Conservation (phyloP, 495 filamentous ascomycete genomes). For the Viridothelium virens region DNA sequence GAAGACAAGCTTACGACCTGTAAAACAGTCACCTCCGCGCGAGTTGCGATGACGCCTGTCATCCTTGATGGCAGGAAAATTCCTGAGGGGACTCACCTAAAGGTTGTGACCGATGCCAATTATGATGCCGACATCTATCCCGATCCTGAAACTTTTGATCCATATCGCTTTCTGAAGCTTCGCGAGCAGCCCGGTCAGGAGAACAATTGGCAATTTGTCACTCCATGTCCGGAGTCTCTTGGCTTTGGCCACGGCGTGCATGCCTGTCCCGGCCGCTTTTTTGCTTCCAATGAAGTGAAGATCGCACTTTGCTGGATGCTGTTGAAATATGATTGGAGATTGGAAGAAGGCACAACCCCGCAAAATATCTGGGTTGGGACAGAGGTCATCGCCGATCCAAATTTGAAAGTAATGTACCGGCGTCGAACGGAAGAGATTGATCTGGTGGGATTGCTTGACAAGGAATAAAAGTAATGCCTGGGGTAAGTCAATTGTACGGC, state of each 20-base stretch:
- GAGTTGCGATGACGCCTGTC: too few relatives aligned
- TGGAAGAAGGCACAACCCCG: background rate
- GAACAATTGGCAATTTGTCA: constrained; percentile 39
- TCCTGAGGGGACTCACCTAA: constrained; percentile 23
- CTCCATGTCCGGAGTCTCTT: constrained; percentile 39
- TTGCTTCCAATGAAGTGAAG: constrained; percentile 46
- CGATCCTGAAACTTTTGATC: constrained; percentile 45
- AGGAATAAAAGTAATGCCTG: background rate
- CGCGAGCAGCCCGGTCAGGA: constrained; percentile 33
- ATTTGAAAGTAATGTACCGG: background rate
- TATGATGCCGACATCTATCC: constrained; percentile 19
- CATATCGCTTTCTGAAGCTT: constrained; percentile 45
- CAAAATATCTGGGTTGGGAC: background rate
- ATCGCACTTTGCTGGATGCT: constrained; percentile 30
- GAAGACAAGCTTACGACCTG: background rate
- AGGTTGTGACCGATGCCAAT: background rate
- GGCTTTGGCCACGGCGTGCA: constrained; percentile 46
- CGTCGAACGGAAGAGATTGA: background rate
- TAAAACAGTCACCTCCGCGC: background rate
- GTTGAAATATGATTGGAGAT: constrained; percentile 13
- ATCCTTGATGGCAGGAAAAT: constrained; percentile 27
- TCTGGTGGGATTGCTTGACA: background rate
- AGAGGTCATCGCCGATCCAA: background rate
- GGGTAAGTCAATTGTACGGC: too few relatives aligned
- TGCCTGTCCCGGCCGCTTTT: constrained; percentile 50